Conservation (phyloP, 352 stramenopile species). For the Sclerospora graminicola region DNA sequence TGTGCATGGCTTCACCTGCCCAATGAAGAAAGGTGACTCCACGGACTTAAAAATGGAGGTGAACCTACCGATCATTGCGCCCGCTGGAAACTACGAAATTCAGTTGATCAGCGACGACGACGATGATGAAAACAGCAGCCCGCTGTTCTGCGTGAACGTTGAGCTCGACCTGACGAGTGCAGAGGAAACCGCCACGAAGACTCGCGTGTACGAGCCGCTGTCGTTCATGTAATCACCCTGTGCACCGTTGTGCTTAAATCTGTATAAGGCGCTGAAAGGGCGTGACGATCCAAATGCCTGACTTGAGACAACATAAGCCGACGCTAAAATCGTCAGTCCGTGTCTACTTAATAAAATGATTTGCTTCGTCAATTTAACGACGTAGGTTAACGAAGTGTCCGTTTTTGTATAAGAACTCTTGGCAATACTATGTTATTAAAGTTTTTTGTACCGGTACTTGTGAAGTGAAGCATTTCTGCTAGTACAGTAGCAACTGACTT, state of each 20-base stretch:
- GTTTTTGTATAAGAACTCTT: too few species aligned
- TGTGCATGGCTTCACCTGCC: constrained; percentile 70
- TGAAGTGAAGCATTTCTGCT: too few species aligned
- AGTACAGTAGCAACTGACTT: too few species aligned
- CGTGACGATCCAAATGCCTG: too few species aligned
- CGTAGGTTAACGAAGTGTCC: too few species aligned
- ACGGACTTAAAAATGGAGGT: constrained; percentile 68
- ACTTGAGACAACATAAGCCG: too few species aligned
- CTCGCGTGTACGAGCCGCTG: constrained; percentile 61
- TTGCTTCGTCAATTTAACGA: too few species aligned
- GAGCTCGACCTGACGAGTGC: constrained; percentile 42
- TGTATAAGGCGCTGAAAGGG: too few species aligned
- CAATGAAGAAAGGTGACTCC: constrained; percentile 50
- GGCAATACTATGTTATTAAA: too few species aligned
- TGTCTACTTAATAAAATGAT: too few species aligned
- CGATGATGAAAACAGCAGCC: constrained; percentile 28
- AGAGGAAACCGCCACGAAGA: constrained; percentile 30
- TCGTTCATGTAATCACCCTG: constrained; percentile 44
- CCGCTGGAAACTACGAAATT: constrained; percentile 75
- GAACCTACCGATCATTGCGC: constrained; percentile 74
- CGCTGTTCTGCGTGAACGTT: constrained; percentile 75
- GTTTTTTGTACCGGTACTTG: too few species aligned
- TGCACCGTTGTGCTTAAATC: neutral
- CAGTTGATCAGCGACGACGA: constrained; percentile 48
- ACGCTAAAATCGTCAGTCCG: too few species aligned